Conservation (phyloP, 1,139 yeast species). For the Saccharomycopsis crataegensis region DNA sequence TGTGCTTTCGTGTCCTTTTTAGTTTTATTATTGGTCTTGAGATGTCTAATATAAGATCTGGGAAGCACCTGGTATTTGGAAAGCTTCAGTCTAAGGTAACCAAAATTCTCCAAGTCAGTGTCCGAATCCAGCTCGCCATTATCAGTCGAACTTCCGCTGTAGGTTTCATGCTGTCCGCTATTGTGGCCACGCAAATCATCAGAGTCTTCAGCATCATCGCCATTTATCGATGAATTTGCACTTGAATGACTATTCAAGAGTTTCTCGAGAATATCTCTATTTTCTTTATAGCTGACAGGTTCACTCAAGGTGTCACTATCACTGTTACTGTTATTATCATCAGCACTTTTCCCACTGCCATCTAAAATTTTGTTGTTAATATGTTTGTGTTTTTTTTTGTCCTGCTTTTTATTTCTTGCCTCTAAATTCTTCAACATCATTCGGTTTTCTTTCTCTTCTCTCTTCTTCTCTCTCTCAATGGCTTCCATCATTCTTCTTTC, state of each 20-base stretch:
- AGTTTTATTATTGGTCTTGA: not conserved
- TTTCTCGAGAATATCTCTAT: no score
- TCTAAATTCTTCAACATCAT: constrained; percentile 8
- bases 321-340: not conserved
- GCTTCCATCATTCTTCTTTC: constrained; percentile 11
- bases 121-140: not conserved
- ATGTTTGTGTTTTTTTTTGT: not conserved
- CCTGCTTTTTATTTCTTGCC: constrained; percentile 3
- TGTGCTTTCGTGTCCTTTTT: not conserved
- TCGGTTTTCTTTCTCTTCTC: constrained; percentile 2
- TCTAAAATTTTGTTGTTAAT: constrained; percentile 8
- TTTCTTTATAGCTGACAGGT: no score
- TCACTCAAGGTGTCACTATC: no score
- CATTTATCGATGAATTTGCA: not conserved
- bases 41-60: constrained; percentile 10
- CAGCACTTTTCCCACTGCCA: not conserved
- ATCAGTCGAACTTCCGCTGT: not conserved
- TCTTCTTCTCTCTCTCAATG: constrained; percentile 9
- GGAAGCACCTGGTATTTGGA: constrained; percentile 15
- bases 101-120: not conserved
- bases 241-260: no score
- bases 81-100: constrained; percentile 5
- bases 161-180: not conserved
- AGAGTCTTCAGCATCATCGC: not conserved
- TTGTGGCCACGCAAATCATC: not conserved